Base-by-base conservation (phyloP, 2,329 filamentous ascomycete genomes). In the Moelleriella libera region DNA sequence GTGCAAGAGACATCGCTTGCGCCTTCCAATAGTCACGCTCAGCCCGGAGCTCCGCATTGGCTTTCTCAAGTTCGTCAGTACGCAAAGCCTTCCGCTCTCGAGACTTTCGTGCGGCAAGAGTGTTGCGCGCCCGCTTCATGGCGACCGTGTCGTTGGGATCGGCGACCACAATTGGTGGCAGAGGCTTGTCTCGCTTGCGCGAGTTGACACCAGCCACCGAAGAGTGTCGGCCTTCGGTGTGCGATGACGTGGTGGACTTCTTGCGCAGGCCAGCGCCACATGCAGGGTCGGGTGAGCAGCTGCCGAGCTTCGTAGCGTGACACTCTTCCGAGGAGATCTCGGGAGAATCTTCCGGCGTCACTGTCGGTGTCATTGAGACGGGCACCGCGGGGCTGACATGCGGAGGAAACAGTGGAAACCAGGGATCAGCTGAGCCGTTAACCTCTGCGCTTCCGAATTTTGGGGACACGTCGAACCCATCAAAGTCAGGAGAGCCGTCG, bases 61-160 rank as follows among this genome's bases (percentile, higher is more conserved):
- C 73, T 40, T 75, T 75, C 69, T 94, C 85, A 43, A 95, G 72
- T 49, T 81, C 78, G 48, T 85, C 81, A 51, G 90, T 73, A 55
- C 82, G 78, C 61, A 83, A 75, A 49, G 86, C 80, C 71, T 95
- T 95, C 54, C 88, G 83, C 59, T 88, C 83, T 46, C 90, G 83
- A 50, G 88, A 95, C 69, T 95, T 95, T 55, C 90, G 88, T 57
- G 90, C 90, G 14, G 90, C 90, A 63, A 94, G 77, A 7, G 88
- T 94, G 65, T 96, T 97, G 55, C 88, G 84, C 45, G 88, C 89
- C 63, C 90, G 85, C 80, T 96, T 96, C 74, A 89, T 78, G 21
- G 87, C 88, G n/a, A 84, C 63, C 8, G 76, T 77, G 58, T 96
- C 89, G 41, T 57, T 68, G 1, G 81, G 77, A 55, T 96, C 86